A percentile compares a stretch with the other conserved stretches of the same genome.
phyloP scores from a whole-genome alignment of 257 asterid genomes.

The Solanum virginianum region DNA sequence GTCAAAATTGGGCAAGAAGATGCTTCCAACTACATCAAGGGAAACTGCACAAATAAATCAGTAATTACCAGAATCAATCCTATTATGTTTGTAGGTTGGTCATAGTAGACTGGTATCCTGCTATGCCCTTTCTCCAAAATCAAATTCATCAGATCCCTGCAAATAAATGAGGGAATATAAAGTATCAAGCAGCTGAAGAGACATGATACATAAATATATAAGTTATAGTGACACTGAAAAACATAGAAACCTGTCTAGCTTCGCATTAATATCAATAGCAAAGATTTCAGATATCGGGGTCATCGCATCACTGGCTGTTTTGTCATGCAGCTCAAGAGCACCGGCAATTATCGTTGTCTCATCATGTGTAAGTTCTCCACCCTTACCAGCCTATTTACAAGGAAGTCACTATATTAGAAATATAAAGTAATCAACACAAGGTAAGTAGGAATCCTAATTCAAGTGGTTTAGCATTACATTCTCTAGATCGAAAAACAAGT shows the following conservation, averaged over 20 bases:
- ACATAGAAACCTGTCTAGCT: slow-evolving; percentile 56
- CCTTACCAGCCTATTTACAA: slow-evolving; percentile 86
- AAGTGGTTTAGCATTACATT: neutral
- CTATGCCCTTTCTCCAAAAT: slow-evolving; percentile 46
- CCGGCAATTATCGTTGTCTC: slow-evolving; percentile 98
- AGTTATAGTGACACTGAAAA: neutral
- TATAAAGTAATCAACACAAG: neutral
- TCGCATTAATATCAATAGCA: slow-evolving; percentile 72
- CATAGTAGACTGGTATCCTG: slow-evolving; percentile 45
- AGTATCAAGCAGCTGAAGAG: slow-evolving; percentile 4
- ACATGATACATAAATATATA: neutral
- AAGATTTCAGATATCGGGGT: slow-evolving; percentile 77
- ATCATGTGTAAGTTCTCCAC: slow-evolving; percentile 98
- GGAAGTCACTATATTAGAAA: neutral
- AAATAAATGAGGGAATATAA: neutral
- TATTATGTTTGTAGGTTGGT: slow-evolving; percentile 36
- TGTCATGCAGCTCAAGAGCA: slow-evolving; percentile 82
- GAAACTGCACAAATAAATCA: neutral
- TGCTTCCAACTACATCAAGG: neutral
- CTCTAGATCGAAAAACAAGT: neutral
- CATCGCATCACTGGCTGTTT: slow-evolving; percentile 93
- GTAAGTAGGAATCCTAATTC: neutral
- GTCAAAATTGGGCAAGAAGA: neutral
- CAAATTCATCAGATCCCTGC: slow-evolving; percentile 47
- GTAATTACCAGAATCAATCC: slow-evolving; percentile 36